phyloP scores from a whole-genome alignment of 140 eudicot species.

The Senecio squalidus region DNA sequence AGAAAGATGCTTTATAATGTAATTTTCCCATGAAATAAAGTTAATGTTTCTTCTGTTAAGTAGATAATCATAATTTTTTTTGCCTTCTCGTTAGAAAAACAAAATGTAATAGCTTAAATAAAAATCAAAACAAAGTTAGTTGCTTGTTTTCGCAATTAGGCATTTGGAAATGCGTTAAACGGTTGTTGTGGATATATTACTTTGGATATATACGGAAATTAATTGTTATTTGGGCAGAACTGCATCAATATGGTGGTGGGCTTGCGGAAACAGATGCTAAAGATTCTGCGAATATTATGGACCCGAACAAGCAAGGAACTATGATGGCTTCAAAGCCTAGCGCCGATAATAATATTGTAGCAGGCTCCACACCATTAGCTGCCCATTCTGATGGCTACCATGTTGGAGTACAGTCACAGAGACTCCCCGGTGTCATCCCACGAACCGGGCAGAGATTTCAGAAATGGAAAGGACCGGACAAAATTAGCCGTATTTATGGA shows the following conservation, averaged over 20 bases:
- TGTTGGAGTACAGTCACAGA: slow-evolving; percentile 57
- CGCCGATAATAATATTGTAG: slow-evolving; percentile 34
- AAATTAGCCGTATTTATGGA: slow-evolving; percentile 90
- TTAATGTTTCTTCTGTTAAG: no score
- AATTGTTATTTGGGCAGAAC: slow-evolving; percentile 53
- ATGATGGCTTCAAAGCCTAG: slow-evolving; percentile 36
- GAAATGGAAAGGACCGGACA: no score
- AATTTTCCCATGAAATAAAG: no score
- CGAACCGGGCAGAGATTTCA: no score
- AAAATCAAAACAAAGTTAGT: no score
- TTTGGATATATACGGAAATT: slow-evolving; percentile 23
- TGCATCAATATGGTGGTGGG: slow-evolving; percentile 83
- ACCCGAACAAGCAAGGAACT: slow-evolving; percentile 62
- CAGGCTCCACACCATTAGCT: slow-evolving; percentile 26
- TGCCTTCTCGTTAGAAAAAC: no score
- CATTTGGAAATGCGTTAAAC: no score
- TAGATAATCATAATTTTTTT: no score
- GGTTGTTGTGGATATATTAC: neutral
- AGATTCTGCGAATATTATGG: slow-evolving; percentile 52
- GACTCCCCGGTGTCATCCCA: slow-evolving; percentile 46
- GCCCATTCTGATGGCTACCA: slow-evolving; percentile 71
- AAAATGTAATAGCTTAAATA: no score
- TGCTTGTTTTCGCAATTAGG: no score
- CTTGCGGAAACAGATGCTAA: slow-evolving; percentile 61
- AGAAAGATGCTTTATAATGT: no score